phyloP scores from a whole-genome alignment of 2,329 filamentous ascomycete species.

The Didymosphaeria variabile region DNA sequence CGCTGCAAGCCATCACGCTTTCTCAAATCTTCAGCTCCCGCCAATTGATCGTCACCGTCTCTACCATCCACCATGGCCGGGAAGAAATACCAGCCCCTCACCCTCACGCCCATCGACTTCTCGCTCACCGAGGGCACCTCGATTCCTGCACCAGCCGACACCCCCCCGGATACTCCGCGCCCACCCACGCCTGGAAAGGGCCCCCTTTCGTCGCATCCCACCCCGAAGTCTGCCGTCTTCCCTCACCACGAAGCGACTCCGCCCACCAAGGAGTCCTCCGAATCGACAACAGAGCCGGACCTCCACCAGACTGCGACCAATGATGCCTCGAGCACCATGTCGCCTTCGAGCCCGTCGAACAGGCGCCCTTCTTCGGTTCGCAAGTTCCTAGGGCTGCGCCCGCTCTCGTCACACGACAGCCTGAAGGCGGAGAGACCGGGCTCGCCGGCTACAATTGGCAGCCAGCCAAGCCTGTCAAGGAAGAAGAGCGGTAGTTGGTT shows the following conservation, averaged over 20 bases:
- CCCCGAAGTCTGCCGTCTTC: conserved; percentile 43
- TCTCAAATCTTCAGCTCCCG: neutral
- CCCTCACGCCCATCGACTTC: conserved; percentile 51
- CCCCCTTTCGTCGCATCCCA: conserved; percentile 53
- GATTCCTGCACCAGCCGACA: conserved; percentile 52
- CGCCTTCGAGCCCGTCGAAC: conserved; percentile 42
- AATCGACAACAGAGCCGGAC: conserved; percentile 24
- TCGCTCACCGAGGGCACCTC: conserved; percentile 54
- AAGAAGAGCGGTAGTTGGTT: conserved; percentile 54
- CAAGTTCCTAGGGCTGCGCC: conserved; percentile 51
- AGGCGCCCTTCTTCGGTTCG: conserved; percentile 52
- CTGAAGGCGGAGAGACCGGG: conserved; percentile 47
- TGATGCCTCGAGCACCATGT: conserved; percentile 41
- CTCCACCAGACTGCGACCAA: conserved; percentile 37
- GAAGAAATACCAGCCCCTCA: conserved; percentile 48
- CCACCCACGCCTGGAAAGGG: conserved; percentile 51
- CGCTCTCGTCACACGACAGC: conserved; percentile 48
- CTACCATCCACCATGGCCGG: conserved; percentile 33
- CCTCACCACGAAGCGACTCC: conserved; percentile 32
- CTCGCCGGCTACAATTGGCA: conserved; percentile 46
- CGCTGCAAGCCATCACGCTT: conserved; percentile 25
- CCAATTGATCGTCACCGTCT: neutral
- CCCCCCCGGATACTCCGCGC: conserved; percentile 49
- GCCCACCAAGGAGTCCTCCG: conserved; percentile 29
- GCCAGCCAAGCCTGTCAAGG: conserved; percentile 42